These are phyloP conservation scores for Multifurca ochricompacta DNA, from an alignment of 768 basidiomycete species.

Conservation along the genomic window DNA sequence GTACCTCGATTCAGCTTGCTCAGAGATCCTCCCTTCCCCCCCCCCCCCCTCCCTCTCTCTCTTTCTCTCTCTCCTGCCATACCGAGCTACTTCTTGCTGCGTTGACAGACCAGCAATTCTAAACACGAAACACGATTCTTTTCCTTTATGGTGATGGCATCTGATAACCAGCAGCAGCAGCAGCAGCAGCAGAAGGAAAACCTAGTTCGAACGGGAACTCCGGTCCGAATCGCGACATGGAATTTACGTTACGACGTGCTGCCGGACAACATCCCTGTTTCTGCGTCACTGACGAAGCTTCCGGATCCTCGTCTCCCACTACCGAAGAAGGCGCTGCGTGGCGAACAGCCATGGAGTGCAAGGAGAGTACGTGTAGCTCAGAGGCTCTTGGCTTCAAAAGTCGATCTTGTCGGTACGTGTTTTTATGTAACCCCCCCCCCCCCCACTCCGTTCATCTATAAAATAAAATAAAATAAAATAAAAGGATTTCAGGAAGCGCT, in stretches of 20 bases:
- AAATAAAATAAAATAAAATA: no score
- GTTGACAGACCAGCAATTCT: neutral
- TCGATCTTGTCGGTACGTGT: slow-evolving; percentile 34
- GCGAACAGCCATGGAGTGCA: slow-evolving; percentile 49
- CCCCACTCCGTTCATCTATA: no score
- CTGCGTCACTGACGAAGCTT: slow-evolving; percentile 36
- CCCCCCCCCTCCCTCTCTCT: neutral
- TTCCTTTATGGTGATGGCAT: no score
- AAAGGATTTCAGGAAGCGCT: slow-evolving; percentile 51
- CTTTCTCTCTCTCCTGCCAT: neutral
- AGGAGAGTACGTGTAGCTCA: slow-evolving; percentile 42
- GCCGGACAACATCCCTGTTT: slow-evolving; percentile 44
- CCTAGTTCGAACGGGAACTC: no score
- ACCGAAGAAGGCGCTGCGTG: slow-evolving; percentile 27
- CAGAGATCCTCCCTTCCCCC: neutral
- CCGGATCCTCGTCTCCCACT: slow-evolving; percentile 35
- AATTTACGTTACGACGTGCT: slow-evolving; percentile 49
- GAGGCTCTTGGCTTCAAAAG: slow-evolving; percentile 34
- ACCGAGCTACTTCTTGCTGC: neutral
- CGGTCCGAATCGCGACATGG: slow-evolving; percentile 33
- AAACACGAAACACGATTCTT: no score
- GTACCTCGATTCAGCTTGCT: neutral
- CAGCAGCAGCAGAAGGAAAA: no score
- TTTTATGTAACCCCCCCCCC: no score
- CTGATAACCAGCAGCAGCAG: no score